phyloP scores from a whole-genome alignment of 2,329 filamentous ascomycete genomes.

The Colletotrichum sidae region DNA sequence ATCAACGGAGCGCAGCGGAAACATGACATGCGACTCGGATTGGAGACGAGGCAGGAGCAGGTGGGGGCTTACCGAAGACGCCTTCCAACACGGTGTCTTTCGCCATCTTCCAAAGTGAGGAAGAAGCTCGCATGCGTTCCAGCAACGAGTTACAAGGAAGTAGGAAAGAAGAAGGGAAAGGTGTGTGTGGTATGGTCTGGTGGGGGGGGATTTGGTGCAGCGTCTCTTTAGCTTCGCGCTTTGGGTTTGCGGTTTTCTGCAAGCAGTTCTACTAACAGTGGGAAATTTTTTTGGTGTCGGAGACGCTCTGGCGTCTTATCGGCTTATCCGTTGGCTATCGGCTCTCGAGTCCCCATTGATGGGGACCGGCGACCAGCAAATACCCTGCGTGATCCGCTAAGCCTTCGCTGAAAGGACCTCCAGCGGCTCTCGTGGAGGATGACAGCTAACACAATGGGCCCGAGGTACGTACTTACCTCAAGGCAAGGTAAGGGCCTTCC shows the following conservation, averaged over 20 bases:
- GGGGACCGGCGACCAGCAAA: slow-evolving; percentile 17
- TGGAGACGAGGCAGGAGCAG: neutral
- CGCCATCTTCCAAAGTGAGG: slow-evolving; percentile 61
- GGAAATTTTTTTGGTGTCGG: slow-evolving; percentile 31
- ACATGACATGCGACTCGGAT: slow-evolving; percentile 21
- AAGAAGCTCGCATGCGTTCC: slow-evolving; percentile 46
- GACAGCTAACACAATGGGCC: too few relatives aligned
- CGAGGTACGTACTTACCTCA: too few relatives aligned
- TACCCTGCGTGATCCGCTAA: slow-evolving; percentile 15
- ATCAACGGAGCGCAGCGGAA: neutral
- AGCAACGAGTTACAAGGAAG: neutral
- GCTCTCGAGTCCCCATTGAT: slow-evolving; percentile 14
- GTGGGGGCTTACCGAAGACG: slow-evolving; percentile 63
- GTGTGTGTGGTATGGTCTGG: neutral
- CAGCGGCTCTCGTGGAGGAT: slow-evolving; percentile 22
- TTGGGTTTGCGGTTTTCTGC: slow-evolving; percentile 26
- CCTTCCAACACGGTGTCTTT: slow-evolving; percentile 65
- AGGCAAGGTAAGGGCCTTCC: too few relatives aligned
- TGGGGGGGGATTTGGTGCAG: slow-evolving; percentile 5
- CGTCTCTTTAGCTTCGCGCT: slow-evolving; percentile 34
- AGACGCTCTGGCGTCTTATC: slow-evolving; percentile 32
- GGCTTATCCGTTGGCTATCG: slow-evolving; percentile 33
- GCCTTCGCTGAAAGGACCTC: too few relatives aligned
- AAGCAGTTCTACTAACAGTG: slow-evolving; percentile 22
- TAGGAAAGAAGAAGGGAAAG: slow-evolving; percentile 4